Evolutionary conservation across 768 basidiomycete species (phyloP).

Genomic region (Leccinum incarnatum): DNA sequence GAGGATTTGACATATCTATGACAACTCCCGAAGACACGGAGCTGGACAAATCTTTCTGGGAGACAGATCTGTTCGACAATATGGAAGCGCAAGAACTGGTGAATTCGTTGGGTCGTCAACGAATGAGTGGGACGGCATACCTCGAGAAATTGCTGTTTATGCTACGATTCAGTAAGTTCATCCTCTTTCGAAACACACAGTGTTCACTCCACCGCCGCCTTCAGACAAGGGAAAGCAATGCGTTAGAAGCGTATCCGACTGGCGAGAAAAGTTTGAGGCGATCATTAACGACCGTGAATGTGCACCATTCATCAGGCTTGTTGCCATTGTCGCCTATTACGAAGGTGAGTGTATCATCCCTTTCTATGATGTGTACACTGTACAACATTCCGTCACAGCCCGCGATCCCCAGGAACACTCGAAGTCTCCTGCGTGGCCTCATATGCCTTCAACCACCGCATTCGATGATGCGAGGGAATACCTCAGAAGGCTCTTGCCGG

Average conservation of each 20-base stretch:
- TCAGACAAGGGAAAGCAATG: not conserved
- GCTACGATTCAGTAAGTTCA: not conserved
- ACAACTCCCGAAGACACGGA: not conserved
- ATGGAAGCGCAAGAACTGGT: not conserved
- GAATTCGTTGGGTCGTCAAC: not conserved
- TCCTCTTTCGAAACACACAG: not conserved
- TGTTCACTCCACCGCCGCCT: not conserved
- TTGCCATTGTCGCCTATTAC: slow-evolving; percentile 9
- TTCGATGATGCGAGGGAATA: slow-evolving; percentile 17
- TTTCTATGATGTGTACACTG: not conserved
- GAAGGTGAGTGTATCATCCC: slow-evolving; percentile 13
- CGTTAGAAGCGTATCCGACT: not conserved
- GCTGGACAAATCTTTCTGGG: not conserved
- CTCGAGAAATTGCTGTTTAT: not conserved
- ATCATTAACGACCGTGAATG: not conserved
- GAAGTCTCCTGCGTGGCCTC: not conserved
- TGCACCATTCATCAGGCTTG: not conserved
- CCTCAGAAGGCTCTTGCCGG: slow-evolving; percentile 6
- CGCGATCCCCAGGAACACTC: not conserved
- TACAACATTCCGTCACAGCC: not conserved
- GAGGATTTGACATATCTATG: not conserved
- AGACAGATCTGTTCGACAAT: not conserved
- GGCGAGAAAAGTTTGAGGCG: not conserved
- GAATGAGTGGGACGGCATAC: not conserved
- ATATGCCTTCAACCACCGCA: not conserved